A percentile compares a stretch with the other conserved stretches of the same genome.
phyloP scores from a whole-genome alignment of 2,329 filamentous ascomycete genomes.

The Lachnellula suecica region DNA sequence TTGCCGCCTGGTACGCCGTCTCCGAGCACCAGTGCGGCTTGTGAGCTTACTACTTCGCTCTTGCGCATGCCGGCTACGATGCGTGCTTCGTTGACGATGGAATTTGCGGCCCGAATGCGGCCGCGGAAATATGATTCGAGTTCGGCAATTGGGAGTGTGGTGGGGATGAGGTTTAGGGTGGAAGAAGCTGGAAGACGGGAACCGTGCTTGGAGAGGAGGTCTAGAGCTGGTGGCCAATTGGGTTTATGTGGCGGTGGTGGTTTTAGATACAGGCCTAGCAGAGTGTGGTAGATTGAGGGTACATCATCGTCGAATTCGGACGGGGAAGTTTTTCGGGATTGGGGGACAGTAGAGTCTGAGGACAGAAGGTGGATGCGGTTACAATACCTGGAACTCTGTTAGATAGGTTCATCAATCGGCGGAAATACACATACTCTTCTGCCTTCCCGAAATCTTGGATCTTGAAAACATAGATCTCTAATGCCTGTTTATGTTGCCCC shows the following conservation, averaged over 20 bases:
- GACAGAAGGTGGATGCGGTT: constrained; percentile 76
- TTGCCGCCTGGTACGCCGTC: constrained; percentile 55
- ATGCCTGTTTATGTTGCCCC: constrained; percentile 89
- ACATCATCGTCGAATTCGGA: constrained; percentile 51
- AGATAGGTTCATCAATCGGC: neutral
- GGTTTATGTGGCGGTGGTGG: constrained; percentile 72
- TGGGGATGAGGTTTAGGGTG: constrained; percentile 82
- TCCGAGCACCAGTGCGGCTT: constrained; percentile 72
- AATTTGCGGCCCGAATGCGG: constrained; percentile 83
- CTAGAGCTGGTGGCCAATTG: constrained; percentile 76
- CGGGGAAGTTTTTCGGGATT: constrained; percentile 37
- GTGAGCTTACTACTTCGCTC: constrained; percentile 75
- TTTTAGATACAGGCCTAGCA: constrained; percentile 85
- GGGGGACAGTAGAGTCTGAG: constrained; percentile 34
- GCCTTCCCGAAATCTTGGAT: constrained; percentile 84
- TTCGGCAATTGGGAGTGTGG: constrained; percentile 72
- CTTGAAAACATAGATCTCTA: constrained; percentile 98
- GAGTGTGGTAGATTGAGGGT: constrained; percentile 85
- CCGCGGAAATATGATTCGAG: constrained; percentile 91
- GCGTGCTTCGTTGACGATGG: constrained; percentile 74
- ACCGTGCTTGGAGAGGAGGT: constrained; percentile 88
- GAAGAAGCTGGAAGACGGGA: constrained; percentile 85
- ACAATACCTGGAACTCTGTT: constrained; percentile 65
- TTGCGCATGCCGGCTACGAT: constrained; percentile 76
- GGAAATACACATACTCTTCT: constrained; percentile 68